Percentiles rank a stretch among this genome's conserved stretches.
Conservation (phyloP, 2,329 filamentous ascomycete genomes). For the Xylariaceae sp. region DNA sequence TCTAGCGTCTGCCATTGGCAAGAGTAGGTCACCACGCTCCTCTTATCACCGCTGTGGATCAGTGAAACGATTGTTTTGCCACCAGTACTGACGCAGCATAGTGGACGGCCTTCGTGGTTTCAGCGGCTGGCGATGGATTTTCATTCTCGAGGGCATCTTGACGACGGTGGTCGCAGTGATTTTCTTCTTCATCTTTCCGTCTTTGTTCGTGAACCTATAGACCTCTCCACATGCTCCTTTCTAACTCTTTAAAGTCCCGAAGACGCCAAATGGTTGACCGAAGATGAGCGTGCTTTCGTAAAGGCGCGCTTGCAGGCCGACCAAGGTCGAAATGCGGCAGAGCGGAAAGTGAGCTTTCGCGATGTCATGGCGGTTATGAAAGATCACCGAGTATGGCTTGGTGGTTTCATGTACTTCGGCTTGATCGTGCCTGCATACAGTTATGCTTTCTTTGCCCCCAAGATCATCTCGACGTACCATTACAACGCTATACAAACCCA, state of each 20-base stretch:
- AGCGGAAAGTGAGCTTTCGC: constrained; percentile 53
- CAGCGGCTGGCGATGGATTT: constrained; percentile 75
- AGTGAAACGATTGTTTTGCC: not conserved
- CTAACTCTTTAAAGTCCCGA: constrained; percentile 45
- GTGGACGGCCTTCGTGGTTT: constrained; percentile 68
- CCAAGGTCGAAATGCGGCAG: constrained; percentile 61
- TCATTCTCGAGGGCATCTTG: constrained; percentile 69
- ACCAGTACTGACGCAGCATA: constrained; percentile 13
- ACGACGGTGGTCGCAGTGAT: constrained; percentile 35
- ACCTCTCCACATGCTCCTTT: not conserved
- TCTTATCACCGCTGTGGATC: not conserved
- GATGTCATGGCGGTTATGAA: constrained; percentile 64
- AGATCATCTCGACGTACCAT: constrained; percentile 64
- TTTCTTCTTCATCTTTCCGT: constrained; percentile 67
- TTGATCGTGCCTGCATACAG: constrained; percentile 73
- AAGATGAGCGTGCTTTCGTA: constrained; percentile 66
- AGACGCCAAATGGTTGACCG: constrained; percentile 65
- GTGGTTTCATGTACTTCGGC: constrained; percentile 78
- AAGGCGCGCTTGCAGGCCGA: constrained; percentile 63
- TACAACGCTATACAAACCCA: constrained; percentile 56
- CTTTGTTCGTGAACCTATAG: constrained; percentile 52
- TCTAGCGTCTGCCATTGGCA: constrained; percentile 81
- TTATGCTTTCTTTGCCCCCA: constrained; percentile 73
- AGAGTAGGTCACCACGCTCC: constrained; percentile 40
- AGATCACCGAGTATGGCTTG: constrained; percentile 70